These are phyloP conservation scores for Phytopythium helicoides DNA, from an alignment of 352 stramenopile species.

Conservation along the genomic window DNA sequence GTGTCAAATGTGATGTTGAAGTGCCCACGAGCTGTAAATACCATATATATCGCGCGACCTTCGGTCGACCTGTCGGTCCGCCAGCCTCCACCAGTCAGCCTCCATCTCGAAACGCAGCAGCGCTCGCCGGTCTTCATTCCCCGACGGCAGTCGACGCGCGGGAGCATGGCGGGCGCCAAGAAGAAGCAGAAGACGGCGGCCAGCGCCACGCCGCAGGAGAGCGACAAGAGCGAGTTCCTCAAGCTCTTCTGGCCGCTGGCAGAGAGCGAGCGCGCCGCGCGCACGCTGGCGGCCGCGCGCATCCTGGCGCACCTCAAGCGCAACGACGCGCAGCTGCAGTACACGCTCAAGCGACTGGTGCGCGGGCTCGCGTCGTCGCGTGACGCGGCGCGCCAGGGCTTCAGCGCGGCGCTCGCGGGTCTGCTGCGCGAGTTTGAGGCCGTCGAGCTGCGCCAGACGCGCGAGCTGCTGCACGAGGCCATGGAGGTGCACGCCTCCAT, in stretches of 20 bases:
- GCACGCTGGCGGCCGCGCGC: conserved; percentile 52
- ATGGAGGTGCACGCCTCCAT: conserved; percentile 84
- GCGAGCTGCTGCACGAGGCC: conserved; percentile 57
- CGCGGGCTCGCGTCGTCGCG: conserved; percentile 87
- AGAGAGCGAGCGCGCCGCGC: conserved; percentile 62
- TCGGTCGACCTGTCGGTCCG: conserved; percentile 14
- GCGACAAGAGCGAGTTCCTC: conserved; percentile 65
- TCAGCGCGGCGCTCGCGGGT: conserved; percentile 79
- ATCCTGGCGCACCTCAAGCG: conserved; percentile 40
- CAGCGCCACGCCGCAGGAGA: background rate
- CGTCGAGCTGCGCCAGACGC: conserved; percentile 45
- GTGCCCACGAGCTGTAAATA: background rate
- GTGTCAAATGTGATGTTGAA: background rate
- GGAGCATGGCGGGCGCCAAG: conserved; percentile 25
- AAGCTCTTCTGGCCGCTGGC: conserved; percentile 88
- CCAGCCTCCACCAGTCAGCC: conserved; percentile 32
- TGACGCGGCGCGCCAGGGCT: conserved; percentile 87
- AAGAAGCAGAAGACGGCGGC: conserved; percentile 21
- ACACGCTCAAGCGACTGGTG: conserved; percentile 91
- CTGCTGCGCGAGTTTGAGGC: conserved; percentile 55
- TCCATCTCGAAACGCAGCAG: conserved; percentile 4
- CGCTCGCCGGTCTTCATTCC: too few relatives aligned
- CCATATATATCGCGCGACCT: conserved; percentile 10
- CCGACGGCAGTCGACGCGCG: too few relatives aligned
- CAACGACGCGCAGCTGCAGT: conserved; percentile 59